Evolutionary conservation across 2,329 filamentous ascomycete genomes (phyloP), one percentile per base, ranked within the genome.

Genomic region (Beauveria brongniartii): DNA sequence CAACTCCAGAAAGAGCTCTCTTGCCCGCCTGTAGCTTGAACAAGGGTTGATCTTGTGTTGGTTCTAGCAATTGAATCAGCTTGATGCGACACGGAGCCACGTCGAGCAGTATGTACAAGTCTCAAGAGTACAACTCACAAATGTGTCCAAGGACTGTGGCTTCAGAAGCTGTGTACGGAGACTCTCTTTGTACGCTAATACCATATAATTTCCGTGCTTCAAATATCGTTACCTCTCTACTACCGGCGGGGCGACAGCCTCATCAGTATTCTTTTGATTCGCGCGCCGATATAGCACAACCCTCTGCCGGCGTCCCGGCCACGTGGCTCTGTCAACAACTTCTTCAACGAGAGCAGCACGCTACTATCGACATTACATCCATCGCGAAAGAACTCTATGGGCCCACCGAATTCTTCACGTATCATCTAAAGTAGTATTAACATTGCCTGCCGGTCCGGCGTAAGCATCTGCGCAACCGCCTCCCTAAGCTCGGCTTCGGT

Each of bases 401-500:
- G 59, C n/a, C 64, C 61, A 4, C 61, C 50, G 14, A 66, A 20
- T 14, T 61, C 61, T 4, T 56, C 30, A 16, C 63, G 56, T 28
- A 62, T 65, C 51, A 64, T 64, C 51, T 62, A 37, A 3, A 34
- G 56, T 1, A 48, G 48, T 28, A 61, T 62, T 41, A 44, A 64
- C 63, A 18, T 37, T 7, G 46, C 63, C 63, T 65, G 50, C 30
- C 24, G 50, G 22, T 52, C 16, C 18, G 50, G 26, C 16, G 18
- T 52, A 5, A 52, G 50, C 50, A 30, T 52, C n/a, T 20, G 50
- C 2, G 22, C 22, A 14, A 48, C 46, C 46, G 46, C 46, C 22
- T 37, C 30, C 4, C 16, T 30, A 6, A 44, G 16, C 34, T 37
- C 34, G 14, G 34, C 14, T 37, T 37, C 34, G 34, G 28, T 26